Evolutionary conservation across 805 yeast species (phyloP).

Genomic region (Pichia heedii): DNA sequence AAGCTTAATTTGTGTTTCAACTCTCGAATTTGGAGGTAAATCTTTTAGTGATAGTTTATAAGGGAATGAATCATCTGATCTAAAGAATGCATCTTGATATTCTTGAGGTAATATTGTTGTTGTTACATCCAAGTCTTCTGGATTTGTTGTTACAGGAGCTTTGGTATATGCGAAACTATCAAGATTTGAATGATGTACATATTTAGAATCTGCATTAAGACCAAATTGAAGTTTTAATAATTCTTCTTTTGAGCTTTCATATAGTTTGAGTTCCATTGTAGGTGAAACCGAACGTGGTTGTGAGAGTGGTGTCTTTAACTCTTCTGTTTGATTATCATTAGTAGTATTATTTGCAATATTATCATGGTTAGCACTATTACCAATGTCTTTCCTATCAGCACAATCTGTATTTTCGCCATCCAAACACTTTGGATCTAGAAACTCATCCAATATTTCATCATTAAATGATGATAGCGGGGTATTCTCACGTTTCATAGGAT

Average conservation of each 20-base stretch:
- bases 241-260: conserved; percentile 40
- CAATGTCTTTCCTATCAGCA: not conserved
- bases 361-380: not conserved
- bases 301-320: not conserved
- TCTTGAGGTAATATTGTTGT: conserved; percentile 23
- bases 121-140: conserved; percentile 19
- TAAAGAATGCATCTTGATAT: conserved; percentile 16
- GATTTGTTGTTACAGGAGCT: conserved; percentile 5
- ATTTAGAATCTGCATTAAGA: conserved; percentile 11
- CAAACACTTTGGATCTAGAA: conserved; percentile 43
- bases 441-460: conserved; percentile 49
- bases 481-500: not conserved
- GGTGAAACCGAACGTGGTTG: conserved; percentile 2
- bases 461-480: conserved; percentile 14
- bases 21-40: conserved; percentile 78
- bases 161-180: conserved; percentile 8
- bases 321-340: not conserved
- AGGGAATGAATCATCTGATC: conserved; percentile 27
- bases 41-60: conserved; percentile 46
- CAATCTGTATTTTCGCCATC: not conserved
- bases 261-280: conserved; percentile 24
- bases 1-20: conserved; percentile 90
- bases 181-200: conserved; percentile 24
- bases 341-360: not conserved
- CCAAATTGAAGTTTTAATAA: conserved; percentile 49